Evolutionary conservation across 768 basidiomycete species (phyloP).

Genomic region (Panaeolus papilionaceus): DNA sequence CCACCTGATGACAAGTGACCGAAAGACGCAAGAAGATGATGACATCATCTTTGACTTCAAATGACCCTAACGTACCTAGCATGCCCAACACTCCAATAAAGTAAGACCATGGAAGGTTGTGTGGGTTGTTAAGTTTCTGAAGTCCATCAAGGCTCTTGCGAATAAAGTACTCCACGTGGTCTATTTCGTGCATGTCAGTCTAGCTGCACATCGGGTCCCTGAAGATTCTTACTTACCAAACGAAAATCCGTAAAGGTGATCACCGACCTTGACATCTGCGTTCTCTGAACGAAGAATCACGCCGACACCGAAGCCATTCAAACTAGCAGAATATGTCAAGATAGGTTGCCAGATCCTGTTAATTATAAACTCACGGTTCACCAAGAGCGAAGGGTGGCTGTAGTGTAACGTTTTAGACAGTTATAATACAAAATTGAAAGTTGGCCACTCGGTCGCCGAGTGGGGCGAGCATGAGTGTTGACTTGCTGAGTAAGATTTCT

Average conservation of each 20-base stretch:
- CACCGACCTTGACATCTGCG: constrained; percentile 38
- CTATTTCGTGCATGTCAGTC: constrained; percentile 28
- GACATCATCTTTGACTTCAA: too few species aligned
- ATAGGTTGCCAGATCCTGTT: not conserved
- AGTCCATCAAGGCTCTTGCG: constrained; percentile 27
- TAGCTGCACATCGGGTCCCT: not conserved
- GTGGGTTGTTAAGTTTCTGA: constrained; percentile 44
- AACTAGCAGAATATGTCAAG: constrained; percentile 22
- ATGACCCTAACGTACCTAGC: constrained; percentile 45
- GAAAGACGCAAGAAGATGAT: too few species aligned
- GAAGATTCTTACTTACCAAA: not conserved
- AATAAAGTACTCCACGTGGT: constrained; percentile 49
- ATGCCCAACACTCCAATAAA: constrained; percentile 61
- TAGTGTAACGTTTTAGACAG: not conserved
- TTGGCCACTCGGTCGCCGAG: not conserved
- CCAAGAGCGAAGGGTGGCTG: constrained; percentile 39
- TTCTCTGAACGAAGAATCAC: constrained; percentile 52
- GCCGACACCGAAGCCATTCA: constrained; percentile 44
- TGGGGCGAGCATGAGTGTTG: not conserved
- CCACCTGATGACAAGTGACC: too few species aligned
- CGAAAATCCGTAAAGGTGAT: constrained; percentile 31
- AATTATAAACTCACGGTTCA: constrained; percentile 38
- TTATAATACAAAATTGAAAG: not conserved
- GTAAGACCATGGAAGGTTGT: constrained; percentile 53
- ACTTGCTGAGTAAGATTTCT: constrained; percentile 34